Conservation (phyloP, 768 basidiomycete genomes). For the Fomitopsis pulvina region DNA sequence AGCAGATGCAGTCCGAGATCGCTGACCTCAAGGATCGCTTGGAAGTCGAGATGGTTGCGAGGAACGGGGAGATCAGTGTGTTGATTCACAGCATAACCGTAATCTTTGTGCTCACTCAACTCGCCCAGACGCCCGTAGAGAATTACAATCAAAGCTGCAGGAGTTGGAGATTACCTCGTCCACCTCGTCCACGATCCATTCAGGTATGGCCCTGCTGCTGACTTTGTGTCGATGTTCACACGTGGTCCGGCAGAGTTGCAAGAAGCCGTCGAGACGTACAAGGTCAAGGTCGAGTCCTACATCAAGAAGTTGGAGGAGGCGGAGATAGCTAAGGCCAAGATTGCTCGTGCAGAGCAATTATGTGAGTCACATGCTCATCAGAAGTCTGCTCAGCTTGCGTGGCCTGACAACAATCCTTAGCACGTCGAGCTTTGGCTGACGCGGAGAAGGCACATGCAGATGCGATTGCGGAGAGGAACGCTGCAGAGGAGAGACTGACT, state of each 20-base stretch:
- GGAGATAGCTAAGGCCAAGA: conserved; percentile 62
- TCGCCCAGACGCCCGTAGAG: conserved; percentile 47
- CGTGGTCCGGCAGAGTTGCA: conserved; percentile 41
- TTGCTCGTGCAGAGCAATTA: conserved; percentile 55
- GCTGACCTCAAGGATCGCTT: conserved; percentile 48
- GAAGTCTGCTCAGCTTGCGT: background rate
- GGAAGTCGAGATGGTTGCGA: conserved; percentile 42
- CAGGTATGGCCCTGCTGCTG: conserved; percentile 32
- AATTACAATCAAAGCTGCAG: conserved; percentile 52
- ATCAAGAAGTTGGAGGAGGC: conserved; percentile 57
- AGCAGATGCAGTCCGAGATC: conserved; percentile 50
- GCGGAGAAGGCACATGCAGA: conserved; percentile 53
- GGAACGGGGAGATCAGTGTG: conserved; percentile 54
- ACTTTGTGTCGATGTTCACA: background rate
- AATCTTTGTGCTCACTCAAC: background rate
- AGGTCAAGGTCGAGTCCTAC: conserved; percentile 52
- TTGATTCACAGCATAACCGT: no score
- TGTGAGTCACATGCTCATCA: conserved; percentile 28
- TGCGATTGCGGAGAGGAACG: conserved; percentile 44
- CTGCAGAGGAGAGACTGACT: conserved; percentile 41
- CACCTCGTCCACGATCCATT: conserved; percentile 51
- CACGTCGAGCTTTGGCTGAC: conserved; percentile 54
- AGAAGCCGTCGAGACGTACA: conserved; percentile 57
- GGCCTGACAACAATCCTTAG: conserved; percentile 26
- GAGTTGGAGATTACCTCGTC: conserved; percentile 57